phyloP scores from a whole-genome alignment of 1,284 basidiomycete genomes.

The Peniophora sp. region DNA sequence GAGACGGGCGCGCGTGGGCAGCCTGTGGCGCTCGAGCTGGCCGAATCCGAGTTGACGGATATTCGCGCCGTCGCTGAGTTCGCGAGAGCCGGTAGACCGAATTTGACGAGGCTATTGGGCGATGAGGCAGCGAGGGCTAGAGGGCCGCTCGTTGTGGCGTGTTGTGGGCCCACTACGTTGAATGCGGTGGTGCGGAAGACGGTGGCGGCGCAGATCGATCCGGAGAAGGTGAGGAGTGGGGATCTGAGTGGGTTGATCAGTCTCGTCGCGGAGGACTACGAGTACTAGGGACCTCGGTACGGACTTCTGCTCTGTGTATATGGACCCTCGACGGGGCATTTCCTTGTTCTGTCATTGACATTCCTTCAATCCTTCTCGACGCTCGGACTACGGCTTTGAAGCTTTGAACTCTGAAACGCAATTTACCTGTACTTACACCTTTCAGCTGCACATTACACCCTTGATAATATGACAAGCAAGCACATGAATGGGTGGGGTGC shows the following conservation, averaged over 20 bases:
- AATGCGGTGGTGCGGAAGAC: conserved; percentile 66
- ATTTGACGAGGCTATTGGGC: conserved; percentile 53
- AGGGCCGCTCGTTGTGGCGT: conserved; percentile 61
- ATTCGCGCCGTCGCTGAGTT: conserved; percentile 61
- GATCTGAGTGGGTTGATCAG: conserved; percentile 56
- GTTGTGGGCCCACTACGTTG: conserved; percentile 73
- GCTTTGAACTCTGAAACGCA: too few species aligned
- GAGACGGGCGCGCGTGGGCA: conserved; percentile 16
- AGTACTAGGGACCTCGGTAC: conserved; percentile 32
- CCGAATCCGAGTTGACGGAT: conserved; percentile 61
- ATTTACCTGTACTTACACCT: too few species aligned
- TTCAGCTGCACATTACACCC: too few species aligned
- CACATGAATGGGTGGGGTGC: too few species aligned
- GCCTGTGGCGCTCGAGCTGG: conserved; percentile 43
- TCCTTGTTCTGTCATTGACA: too few species aligned
- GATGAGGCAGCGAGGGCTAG: conserved; percentile 55
- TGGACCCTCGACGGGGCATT: too few species aligned
- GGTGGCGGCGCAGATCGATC: conserved; percentile 57
- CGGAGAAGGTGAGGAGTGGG: conserved; percentile 44
- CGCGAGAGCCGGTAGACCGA: conserved; percentile 70
- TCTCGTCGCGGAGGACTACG: conserved; percentile 64
- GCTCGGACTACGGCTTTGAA: too few species aligned
- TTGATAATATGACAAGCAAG: conserved; percentile 6
- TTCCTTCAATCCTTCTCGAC: too few species aligned
- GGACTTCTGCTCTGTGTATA: too few species aligned